Base-by-base conservation (phyloP, 2,329 filamentous ascomycete species). In the Fusarium bactridioides region DNA sequence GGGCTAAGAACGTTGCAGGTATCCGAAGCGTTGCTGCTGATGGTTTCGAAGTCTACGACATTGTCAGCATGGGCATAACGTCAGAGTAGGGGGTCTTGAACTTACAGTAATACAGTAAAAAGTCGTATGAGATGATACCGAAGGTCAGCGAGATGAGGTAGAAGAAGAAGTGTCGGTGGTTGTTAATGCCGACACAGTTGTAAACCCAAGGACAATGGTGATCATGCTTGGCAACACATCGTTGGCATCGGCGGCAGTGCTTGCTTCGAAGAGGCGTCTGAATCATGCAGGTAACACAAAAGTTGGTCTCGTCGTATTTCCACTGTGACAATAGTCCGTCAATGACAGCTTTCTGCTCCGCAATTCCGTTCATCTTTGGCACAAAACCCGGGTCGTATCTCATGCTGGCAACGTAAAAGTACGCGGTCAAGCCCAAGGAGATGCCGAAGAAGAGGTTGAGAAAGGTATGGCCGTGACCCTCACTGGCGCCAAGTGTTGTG, bases 131-230 rank as follows among this genome's bases (percentile, higher is more conserved):
- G 6, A 93, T 73, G 40, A 98, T 92, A 35, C 94, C 94, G 21
- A 93, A 72, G 61, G 94, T 93, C 70, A 99, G 84, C 77, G 84
- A 91, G 45, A 97, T 84, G 23, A 99, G 88, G 80, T 98, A 99
- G 55, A 98, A 84, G 78, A 98, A 93, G 82, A 99, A 99, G 76
- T 98, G 95, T 19, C 96, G 91, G 78, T 98, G 93, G 80, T 98
- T 99, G 84, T 98, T 98, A 72, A 96, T 89, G 47, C 94, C 96
- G 45, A 99, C 90, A 78, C 96, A 99, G 82, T 98, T 98, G 83
- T 97, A 93, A 29, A 98, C 93, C 96, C 96, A 99, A 0, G 96
- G 96, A 78, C 96, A 99, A 80, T 99, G 96, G 79, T 99, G 96
- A 79, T 99, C 96, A 83, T 97, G 94, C 82, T 97, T 97, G 61